Conservation (phyloP, 1,139 yeast genomes). For the Pichia sp. region DNA sequence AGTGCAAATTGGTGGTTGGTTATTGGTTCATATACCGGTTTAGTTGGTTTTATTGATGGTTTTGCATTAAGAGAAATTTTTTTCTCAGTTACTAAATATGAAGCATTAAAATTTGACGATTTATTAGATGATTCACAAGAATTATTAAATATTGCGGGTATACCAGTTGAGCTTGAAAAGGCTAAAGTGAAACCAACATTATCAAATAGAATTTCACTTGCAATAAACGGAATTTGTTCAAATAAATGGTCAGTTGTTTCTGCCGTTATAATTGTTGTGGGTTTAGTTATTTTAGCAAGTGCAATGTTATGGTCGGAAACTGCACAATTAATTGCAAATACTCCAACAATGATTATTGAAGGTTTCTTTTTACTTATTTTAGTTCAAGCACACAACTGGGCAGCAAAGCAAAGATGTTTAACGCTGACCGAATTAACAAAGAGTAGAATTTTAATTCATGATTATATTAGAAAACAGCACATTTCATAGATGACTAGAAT, state of each 20-base stretch:
- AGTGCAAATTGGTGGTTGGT: constrained; percentile 37
- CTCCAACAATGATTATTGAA: constrained; percentile 37
- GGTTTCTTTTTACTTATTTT: constrained; percentile 33
- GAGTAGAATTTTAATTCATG: constrained; percentile 13
- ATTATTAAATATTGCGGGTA: constrained; percentile 58
- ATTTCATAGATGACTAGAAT: not conserved
- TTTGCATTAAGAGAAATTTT: constrained; percentile 35
- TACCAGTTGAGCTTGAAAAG: constrained; percentile 26
- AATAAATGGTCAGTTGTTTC: constrained; percentile 27
- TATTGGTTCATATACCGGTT: constrained; percentile 38
- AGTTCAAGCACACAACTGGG: constrained; percentile 32
- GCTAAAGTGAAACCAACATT: constrained; percentile 17
- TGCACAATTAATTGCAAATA: constrained; percentile 33
- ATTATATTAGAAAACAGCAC: constrained; percentile 8
- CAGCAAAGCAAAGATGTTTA: constrained; percentile 12
- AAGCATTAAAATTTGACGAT: constrained; percentile 25
- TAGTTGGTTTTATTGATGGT: constrained; percentile 36
- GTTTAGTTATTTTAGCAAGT: constrained; percentile 28
- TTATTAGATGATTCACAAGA: constrained; percentile 62
- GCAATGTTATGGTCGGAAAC: constrained; percentile 32
- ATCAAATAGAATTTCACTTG: constrained; percentile 24
- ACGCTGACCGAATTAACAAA: constrained; percentile 12
- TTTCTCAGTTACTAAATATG: constrained; percentile 28
- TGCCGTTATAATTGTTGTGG: constrained; percentile 25
- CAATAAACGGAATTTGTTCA: constrained; percentile 16